Percentiles rank a stretch among this genome's conserved stretches.
Evolutionary conservation across 441 rosid genomes (phyloP).

Genomic region (Adansonia gregorii): DNA sequence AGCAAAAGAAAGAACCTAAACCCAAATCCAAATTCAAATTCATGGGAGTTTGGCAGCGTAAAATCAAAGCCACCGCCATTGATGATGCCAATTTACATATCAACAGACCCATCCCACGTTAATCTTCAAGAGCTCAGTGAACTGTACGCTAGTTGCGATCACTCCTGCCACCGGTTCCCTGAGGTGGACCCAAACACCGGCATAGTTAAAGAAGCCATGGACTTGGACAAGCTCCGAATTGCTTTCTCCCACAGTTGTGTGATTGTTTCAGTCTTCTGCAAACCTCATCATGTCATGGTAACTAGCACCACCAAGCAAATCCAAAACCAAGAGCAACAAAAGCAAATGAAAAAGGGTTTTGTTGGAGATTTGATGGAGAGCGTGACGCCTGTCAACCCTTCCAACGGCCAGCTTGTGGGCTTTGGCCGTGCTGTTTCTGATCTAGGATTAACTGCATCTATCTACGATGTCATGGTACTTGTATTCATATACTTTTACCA

Average conservation of each 20-base stretch:
- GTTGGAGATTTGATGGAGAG: conserved; percentile 47
- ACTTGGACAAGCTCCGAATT: conserved; percentile 57
- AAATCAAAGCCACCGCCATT: conserved; percentile 31
- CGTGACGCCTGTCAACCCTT: conserved; percentile 54
- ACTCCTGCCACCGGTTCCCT: conserved; percentile 66
- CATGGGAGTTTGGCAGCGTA: conserved; percentile 19
- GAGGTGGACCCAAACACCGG: conserved; percentile 31
- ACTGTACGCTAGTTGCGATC: conserved; percentile 60
- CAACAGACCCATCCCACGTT: conserved; percentile 59
- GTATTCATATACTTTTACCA: not conserved
- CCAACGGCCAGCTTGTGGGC: conserved; percentile 68
- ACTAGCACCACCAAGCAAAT: conserved; percentile 1
- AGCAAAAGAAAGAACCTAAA: conserved; percentile 12
- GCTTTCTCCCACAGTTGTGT: conserved; percentile 67
- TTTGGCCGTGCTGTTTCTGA: conserved; percentile 90
- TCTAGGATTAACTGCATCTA: conserved; percentile 76
- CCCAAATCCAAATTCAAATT: not conserved
- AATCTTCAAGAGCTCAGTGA: conserved; percentile 47
- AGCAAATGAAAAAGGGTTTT: conserved; percentile 29
- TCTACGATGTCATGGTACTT: conserved; percentile 75
- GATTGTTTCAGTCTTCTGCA: conserved; percentile 72
- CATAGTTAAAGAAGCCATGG: conserved; percentile 38
- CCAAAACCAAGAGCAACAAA: conserved; percentile 13
- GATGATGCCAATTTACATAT: conserved; percentile 60
- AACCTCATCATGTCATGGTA: conserved; percentile 35